These are phyloP conservation scores for Anisodus acutangulus DNA, from an alignment of 257 asterid species.

Conservation along the genomic window DNA sequence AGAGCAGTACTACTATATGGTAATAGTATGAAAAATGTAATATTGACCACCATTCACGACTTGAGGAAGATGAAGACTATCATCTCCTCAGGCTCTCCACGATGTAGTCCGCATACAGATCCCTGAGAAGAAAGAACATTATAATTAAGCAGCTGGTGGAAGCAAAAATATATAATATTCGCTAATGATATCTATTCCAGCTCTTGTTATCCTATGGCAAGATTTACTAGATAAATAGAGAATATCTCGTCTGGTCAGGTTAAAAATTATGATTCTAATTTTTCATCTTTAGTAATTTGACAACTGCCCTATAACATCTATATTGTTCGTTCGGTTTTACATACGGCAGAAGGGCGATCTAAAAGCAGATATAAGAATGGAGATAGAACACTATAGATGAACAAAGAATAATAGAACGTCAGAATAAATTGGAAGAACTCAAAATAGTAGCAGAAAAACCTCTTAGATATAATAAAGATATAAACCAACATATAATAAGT, in stretches of 20 bases:
- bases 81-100: conserved; percentile 75
- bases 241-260: not conserved
- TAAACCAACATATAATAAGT: no score
- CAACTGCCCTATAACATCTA: not conserved
- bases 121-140: conserved; percentile 45
- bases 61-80: conserved; percentile 39
- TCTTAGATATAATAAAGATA: no score
- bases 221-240: not conserved
- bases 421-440: no score
- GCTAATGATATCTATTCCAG: not conserved
- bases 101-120: conserved; percentile 74
- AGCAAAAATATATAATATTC: no score
- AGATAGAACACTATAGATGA: no score
- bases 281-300: not conserved
- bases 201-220: no score
- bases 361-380: no score
- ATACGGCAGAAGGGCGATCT: not conserved
- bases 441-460: no score
- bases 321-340: not conserved
- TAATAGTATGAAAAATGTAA: not conserved
- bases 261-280: not conserved
- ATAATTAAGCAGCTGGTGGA: not conserved
- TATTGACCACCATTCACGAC: conserved; percentile 3
- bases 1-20: not conserved
- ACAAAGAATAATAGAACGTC: no score